Evolutionary conservation across 352 stramenopile species (phyloP), one percentile per base, ranked within the genome.

Genomic region (Phytopythium aichiense): DNA sequence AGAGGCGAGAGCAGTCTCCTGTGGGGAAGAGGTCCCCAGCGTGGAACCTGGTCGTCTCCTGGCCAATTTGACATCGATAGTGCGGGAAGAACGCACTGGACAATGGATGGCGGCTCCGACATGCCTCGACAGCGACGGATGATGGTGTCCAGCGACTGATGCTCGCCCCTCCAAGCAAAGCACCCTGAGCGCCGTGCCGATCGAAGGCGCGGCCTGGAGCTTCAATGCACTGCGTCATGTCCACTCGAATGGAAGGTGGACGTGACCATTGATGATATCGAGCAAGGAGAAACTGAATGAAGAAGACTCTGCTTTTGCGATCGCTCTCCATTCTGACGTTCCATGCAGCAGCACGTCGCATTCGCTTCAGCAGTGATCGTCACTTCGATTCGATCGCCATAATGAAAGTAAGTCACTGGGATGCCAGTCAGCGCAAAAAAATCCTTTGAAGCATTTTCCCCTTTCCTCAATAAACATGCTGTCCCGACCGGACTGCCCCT

Each of bases 1-100:
- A 22, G 28, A 25, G 53, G 35, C 53, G 53, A 58, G 7, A n/a
- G 35, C 22, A 58, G 53, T 48, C 53, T 58, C n/a, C 51, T 23
- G 16, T 7, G 8, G 7, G 31, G 22, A 20, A 57, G 51, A 20
- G 4, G 28, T 18, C 16, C 42, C 12, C 9, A 37, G 11, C 18
- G 50, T 8, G 16, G 20, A 22, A 30, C 28, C 30, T 4, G 40
- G n/a, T 38, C 31, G 30, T 56, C 50, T 23, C 33, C 18, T 18
- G 50, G 11, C 50, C 50, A 25, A 23, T 18, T 20, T 22, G n/a
- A 43, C 15, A 15, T 48, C 52, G 33, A 23, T n/a, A 1, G 11
- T 15, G 33, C 31, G 33, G 52, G 30, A 43, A 22, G 52, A 43
- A 58, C 52, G 28, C 30, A 11, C 20, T 12, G 7, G 13, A 45